phyloP scores from a whole-genome alignment of 1,284 basidiomycete genomes.

The Trichosporon inkin region DNA sequence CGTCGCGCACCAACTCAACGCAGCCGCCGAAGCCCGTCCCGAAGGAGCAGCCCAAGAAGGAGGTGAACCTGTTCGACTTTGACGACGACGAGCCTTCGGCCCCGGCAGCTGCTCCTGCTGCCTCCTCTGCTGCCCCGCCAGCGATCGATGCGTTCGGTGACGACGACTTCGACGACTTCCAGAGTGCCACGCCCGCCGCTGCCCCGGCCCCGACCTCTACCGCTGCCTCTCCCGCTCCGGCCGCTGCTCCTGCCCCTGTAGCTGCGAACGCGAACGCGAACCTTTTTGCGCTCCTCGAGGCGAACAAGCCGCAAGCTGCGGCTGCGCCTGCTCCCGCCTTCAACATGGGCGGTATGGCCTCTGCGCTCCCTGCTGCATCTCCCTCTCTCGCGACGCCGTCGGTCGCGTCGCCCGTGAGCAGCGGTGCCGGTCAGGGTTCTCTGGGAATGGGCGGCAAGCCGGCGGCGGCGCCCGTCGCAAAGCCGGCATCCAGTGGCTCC shows the following conservation, averaged over 20 bases:
- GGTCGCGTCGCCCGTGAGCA: constrained; percentile 17
- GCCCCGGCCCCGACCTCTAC: constrained; percentile 35
- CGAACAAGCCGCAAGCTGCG: constrained; percentile 35
- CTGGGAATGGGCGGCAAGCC: constrained; percentile 13
- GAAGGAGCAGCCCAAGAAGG: constrained; percentile 51
- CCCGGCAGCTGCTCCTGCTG: constrained; percentile 24
- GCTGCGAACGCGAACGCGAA: constrained; percentile 37
- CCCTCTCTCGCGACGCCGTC: constrained; percentile 15
- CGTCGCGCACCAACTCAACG: constrained; percentile 32
- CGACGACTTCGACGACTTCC: constrained; percentile 91
- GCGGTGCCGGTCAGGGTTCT: constrained; percentile 10
- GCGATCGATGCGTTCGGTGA: constrained; percentile 20
- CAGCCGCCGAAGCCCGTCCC: constrained; percentile 51
- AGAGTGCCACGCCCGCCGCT: constrained; percentile 66
- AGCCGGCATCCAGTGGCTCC: constrained; percentile 16
- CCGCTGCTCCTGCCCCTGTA: constrained; percentile 27
- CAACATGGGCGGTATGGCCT: constrained; percentile 3
- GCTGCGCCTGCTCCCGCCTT: constrained; percentile 15
- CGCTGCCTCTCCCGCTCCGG: constrained; percentile 12
- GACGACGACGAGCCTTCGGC: constrained; percentile 61
- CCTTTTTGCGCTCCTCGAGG: constrained; percentile 55
- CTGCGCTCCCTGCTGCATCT: constrained; percentile 28
- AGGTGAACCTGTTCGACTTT: constrained; percentile 71
- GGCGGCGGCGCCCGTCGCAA: constrained; percentile 14
- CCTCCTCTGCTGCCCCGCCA: constrained; percentile 29